Evolutionary conservation across 129 eudicot genomes (phyloP), one percentile per base, ranked within the genome.

Genomic region (Glebionis coronaria): DNA sequence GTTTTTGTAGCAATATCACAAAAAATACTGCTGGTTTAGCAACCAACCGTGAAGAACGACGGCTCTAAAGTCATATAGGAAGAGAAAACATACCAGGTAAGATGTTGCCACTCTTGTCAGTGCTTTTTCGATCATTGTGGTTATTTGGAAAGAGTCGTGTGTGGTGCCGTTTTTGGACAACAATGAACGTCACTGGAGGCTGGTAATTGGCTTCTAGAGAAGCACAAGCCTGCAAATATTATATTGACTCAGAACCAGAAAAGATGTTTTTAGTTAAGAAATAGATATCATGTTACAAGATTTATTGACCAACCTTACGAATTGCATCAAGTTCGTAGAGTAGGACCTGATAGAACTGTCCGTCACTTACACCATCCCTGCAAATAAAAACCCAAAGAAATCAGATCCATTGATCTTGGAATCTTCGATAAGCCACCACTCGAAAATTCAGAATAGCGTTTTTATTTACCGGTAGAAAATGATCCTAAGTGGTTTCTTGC

Each of bases 361-460:
- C 96, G 52, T 92, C 96, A 70, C 96, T 86, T 61, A 88, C 96
- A 38, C 96, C 98, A 72, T 92, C 96, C 83, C 98, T 91, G 76
- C 62, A 63, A 20, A 56, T 25, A 72, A 3, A 11, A 8, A 45
- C 42, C 20, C 49, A 9, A 4, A 11, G 50, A 46, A 56, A 6
- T 27, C 6, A 35, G 19, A 53, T 42, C 5, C 25, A 67, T 5
- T 15, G 45, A 66, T 67, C 54, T 19, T 31, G 0, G 4, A 58
- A 47, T 47, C 49, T 58, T 54, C 2, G 27, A 23, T 3, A 44
- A 10, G 16, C 52, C 63, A 44, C 44, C 23, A 74, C 31, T 1
- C 5, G 42, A 29, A 27, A 16, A 12, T 11, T 14, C 38, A 27
- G 12, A 10, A 15, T 25, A 35, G 40, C 44, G 10, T 29, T 27